Conservation (phyloP, 2,329 filamentous ascomycete species). For the Ophiostoma ulmi region DNA sequence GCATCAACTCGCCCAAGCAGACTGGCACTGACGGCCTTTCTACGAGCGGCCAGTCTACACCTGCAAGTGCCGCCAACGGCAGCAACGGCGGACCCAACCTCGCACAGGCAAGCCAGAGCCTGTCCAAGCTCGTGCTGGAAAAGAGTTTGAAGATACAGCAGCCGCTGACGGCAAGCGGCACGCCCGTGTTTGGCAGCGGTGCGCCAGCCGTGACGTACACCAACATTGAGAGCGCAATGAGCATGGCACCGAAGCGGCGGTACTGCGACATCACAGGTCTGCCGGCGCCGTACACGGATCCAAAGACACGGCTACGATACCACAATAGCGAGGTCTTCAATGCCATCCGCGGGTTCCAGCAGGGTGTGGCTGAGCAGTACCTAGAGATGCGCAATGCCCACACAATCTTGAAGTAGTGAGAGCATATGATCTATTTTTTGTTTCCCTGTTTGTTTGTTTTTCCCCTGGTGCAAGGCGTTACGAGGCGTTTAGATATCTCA, state of each 20-base stretch:
- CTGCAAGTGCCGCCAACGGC: conserved; percentile 48
- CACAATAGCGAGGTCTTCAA: conserved; percentile 89
- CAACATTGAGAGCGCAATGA: conserved; percentile 88
- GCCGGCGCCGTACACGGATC: conserved; percentile 86
- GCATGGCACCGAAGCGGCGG: conserved; percentile 73
- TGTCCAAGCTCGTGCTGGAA: conserved; percentile 83
- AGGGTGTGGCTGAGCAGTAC: conserved; percentile 80
- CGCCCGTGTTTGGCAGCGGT: conserved; percentile 14
- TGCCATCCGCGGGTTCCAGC: conserved; percentile 72
- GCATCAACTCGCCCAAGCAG: conserved; percentile 62
- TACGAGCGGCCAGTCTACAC: conserved; percentile 56
- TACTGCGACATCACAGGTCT: conserved; percentile 97
- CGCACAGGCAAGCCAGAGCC: conserved; percentile 78
- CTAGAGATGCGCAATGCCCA: conserved; percentile 87
- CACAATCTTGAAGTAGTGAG: conserved; percentile 73
- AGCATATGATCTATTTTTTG: no score
- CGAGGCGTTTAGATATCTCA: not conserved
- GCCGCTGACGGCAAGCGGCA: conserved; percentile 5
- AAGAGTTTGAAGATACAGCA: conserved; percentile 56
- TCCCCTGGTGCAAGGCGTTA: not conserved
- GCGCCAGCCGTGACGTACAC: conserved; percentile 68
- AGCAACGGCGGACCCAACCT: conserved; percentile 59
- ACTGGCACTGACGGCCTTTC: conserved; percentile 40
- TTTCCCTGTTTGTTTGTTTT: not conserved
- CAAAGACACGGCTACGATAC: conserved; percentile 89